phyloP scores from a whole-genome alignment of 2,329 filamentous ascomycete species.

The Microdochium trichocladiopsis region DNA sequence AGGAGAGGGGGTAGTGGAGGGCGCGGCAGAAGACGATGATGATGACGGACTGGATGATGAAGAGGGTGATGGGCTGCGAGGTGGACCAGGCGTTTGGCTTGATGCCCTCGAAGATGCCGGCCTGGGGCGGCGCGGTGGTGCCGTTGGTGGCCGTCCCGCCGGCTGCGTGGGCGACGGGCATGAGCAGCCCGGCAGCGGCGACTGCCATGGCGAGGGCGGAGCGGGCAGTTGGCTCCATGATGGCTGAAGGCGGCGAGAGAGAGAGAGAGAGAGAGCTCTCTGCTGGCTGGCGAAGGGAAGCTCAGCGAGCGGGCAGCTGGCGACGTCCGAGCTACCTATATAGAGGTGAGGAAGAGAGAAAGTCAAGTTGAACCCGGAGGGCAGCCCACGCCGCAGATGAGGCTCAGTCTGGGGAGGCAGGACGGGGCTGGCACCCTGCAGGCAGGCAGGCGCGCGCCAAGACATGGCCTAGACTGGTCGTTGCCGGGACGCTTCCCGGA shows the following conservation, averaged over 20 bases:
- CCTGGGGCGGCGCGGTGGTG: constrained; percentile 28
- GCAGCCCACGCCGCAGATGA: neutral
- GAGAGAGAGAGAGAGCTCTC: too few species aligned
- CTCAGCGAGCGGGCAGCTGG: neutral
- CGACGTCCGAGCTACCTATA: neutral
- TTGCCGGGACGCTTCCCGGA: too few species aligned
- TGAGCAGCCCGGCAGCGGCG: neutral
- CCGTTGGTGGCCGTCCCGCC: constrained; percentile 17
- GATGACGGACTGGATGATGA: constrained; percentile 71
- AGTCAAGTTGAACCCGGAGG: neutral
- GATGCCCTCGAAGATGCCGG: constrained; percentile 63
- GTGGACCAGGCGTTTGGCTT: constrained; percentile 63
- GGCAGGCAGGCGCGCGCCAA: neutral
- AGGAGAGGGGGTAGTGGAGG: constrained; percentile 65
- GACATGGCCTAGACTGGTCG: too few species aligned
- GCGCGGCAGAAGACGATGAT: constrained; percentile 68
- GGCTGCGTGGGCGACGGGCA: neutral
- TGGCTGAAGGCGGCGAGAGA: too few species aligned
- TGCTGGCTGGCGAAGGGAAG: neutral
- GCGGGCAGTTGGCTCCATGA: neutral
- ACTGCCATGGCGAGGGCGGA: neutral
- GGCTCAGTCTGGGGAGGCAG: neutral
- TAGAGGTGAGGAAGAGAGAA: neutral
- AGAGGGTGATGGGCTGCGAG: constrained; percentile 66
- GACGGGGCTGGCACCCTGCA: neutral